phyloP scores from a whole-genome alignment of 75 land plant species.

The Picea sitchensis region DNA sequence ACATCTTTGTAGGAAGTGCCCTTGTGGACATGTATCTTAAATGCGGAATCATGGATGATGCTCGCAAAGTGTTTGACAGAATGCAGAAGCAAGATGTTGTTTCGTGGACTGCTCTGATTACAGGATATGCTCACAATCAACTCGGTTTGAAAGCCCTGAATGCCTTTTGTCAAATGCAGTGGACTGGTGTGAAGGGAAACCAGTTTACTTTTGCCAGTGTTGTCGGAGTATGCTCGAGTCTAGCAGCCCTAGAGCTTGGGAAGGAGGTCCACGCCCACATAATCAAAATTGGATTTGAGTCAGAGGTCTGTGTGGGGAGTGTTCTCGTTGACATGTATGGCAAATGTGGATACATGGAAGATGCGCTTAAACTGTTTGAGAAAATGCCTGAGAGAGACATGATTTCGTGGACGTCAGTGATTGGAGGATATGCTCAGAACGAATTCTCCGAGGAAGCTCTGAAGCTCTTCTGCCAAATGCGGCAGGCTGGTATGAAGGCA shows the following conservation, averaged over 20 bases:
- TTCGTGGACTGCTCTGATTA: conserved; percentile 62
- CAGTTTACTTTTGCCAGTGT: conserved; percentile 25
- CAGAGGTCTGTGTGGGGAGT: conserved; percentile 21
- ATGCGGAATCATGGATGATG: conserved; percentile 33
- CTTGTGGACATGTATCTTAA: conserved; percentile 62
- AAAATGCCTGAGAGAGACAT: conserved; percentile 13
- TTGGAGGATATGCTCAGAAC: conserved; percentile 28
- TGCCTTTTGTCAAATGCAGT: conserved; percentile 31
- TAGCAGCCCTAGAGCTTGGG: conserved; percentile 22
- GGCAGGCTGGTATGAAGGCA: conserved; percentile 7
- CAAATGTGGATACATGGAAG: conserved; percentile 31
- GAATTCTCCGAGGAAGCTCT: conserved; percentile 39
- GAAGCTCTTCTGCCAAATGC: conserved; percentile 20
- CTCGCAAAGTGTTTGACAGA: conserved; percentile 42
- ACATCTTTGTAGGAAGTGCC: conserved; percentile 37
- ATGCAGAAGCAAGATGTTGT: conserved; percentile 41
- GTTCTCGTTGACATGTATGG: conserved; percentile 45
- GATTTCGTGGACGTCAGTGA: conserved; percentile 38
- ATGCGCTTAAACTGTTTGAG: conserved; percentile 33
- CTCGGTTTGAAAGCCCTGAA: conserved; percentile 24
- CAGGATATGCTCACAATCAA: conserved; percentile 36
- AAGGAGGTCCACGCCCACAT: conserved; percentile 40
- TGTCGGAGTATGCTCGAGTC: conserved; percentile 24
- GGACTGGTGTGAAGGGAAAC: neutral
- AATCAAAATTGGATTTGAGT: conserved; percentile 12